A percentile compares a stretch with the other conserved stretches of the same genome.
phyloP scores from a whole-genome alignment of 257 asterid genomes.

The Thymus quinquecostatus region DNA sequence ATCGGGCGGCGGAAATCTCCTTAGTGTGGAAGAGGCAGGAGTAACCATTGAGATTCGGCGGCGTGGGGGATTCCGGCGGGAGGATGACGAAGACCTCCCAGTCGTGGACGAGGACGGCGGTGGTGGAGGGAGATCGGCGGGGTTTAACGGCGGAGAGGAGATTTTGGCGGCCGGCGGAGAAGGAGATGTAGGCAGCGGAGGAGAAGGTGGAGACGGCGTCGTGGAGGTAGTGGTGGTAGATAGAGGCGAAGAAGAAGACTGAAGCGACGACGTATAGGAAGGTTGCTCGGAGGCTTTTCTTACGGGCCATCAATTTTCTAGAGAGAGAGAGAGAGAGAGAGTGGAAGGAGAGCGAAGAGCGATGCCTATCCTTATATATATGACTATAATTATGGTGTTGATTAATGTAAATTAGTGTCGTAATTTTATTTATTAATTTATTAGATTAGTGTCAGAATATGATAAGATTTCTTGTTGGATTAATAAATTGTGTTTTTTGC shows the following conservation, averaged over 20 bases:
- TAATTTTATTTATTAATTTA: background rate
- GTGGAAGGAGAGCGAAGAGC: background rate
- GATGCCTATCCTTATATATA: slow-evolving; percentile 20
- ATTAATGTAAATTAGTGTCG: background rate
- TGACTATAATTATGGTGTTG: background rate
- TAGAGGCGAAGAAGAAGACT: slow-evolving; percentile 50
- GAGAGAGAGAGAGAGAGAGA: background rate
- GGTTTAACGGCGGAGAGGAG: slow-evolving; percentile 10
- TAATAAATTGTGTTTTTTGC: too few species aligned
- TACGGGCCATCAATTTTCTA: slow-evolving; percentile 51
- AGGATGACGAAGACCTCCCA: slow-evolving; percentile 79
- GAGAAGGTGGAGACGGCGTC: slow-evolving; percentile 37
- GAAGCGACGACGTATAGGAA: slow-evolving; percentile 51
- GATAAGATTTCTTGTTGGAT: background rate
- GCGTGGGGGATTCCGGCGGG: slow-evolving; percentile 35
- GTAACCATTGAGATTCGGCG: slow-evolving; percentile 30
- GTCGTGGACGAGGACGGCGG: slow-evolving; percentile 66
- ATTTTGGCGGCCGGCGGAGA: slow-evolving; percentile 35
- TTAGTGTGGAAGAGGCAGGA: slow-evolving; percentile 48
- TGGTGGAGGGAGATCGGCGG: slow-evolving; percentile 36
- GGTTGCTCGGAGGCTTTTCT: slow-evolving; percentile 45
- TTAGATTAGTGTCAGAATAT: background rate
- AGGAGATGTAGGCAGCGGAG: slow-evolving; percentile 28
- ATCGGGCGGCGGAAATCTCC: slow-evolving; percentile 48
- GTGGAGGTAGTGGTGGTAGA: slow-evolving; percentile 63